Base-by-base conservation (phyloP, 257 asterid species). In the Solanum neorickii region DNA sequence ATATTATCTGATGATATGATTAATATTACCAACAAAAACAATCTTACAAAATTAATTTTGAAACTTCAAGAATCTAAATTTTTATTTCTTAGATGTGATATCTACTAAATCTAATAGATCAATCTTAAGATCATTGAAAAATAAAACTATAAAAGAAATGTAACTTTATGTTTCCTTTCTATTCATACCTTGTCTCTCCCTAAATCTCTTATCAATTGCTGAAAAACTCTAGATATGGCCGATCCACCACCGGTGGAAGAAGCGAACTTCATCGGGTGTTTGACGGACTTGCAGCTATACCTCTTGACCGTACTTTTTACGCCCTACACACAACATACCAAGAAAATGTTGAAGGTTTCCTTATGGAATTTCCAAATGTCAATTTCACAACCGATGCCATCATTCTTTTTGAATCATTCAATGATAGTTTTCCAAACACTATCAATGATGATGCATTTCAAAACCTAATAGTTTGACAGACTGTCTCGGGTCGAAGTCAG, bases 381-480 rank as follows among this genome's bases (percentile, higher is more conserved):
- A 91, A 86, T 87, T 87, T 82, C 11, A 78, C 70, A 13, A 84
- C 92, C 27, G 95, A 92, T 7, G 96, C 89, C 69, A 89, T 95
- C 21, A 96, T 93, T 85, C 92, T 94, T 83, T 94, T 93, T 84
- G 92, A 93, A 85, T 90, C 93, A 31, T 91, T 94, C 86, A 97
- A 94, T 16, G 98, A 94, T 91, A 47, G 87, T 91, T 42, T 89
- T 88, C 39, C 85, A 44, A 91, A 87, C 15, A 90, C 89, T 70
- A 37, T 7, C 18, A 12, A 47, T 5, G 56, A 47, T 47, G 56
- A 59, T 59, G 66, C 66, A 20, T 7, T 59, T 21, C 66, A 59
- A 59, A 59, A 21, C 66, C 27, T 59, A 59, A 10, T 20, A 20
- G 12, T 21, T 2, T 59, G 66, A 3, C 3, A 7, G 23, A 86